Evolutionary conservation across 75 land plant species (phyloP), one percentile per base, ranked within the genome.

Genomic region (Larix kaempferi): DNA sequence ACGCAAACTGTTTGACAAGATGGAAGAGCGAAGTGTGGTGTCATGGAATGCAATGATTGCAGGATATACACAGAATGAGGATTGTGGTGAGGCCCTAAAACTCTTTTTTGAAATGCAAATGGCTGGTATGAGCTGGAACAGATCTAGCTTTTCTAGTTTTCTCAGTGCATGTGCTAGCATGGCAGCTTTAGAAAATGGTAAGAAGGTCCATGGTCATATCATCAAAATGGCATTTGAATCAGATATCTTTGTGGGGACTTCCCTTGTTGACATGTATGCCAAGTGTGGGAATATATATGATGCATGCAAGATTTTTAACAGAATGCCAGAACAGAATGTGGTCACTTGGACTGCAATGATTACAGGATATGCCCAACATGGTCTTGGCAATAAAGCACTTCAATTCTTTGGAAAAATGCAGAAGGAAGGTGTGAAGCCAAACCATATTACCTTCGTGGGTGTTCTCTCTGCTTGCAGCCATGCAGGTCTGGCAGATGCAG

Each of bases 211-310:
- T 83, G 82, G 77, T 7, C 85, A 89, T 80, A 75, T 91, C 22
- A 22, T 91, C 62, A 92, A 86, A 78, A 74, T 59, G 25, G 60
- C 78, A 73, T 88, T 74, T 74, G 78, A 73, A 52, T 39, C 29
- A 3, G 90, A 92, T 85, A 44, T 71, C 6, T 75, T 88, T 13
- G 87, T 92, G 19, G 95, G 89, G 62, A 92, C 88, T 59, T 83
- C 95, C 22, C 83, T 85, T 63, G 59, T 92, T 69, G 91, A 88
- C 76, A 89, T 92, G 95, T 92, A 92, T 83, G 78, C 83, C 35
- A 89, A 89, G 60, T 83, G 89, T 74, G 66, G 69, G 5, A 85
- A 64, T 19, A 67, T 88, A 71, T 49, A 39, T 52, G 86, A 81
- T 81, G 90, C 90, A 60, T 56, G 49, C 15, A 84, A 80, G 58